Base-by-base conservation (phyloP, 306 rosid genomes). In the Betula pendula region DNA sequence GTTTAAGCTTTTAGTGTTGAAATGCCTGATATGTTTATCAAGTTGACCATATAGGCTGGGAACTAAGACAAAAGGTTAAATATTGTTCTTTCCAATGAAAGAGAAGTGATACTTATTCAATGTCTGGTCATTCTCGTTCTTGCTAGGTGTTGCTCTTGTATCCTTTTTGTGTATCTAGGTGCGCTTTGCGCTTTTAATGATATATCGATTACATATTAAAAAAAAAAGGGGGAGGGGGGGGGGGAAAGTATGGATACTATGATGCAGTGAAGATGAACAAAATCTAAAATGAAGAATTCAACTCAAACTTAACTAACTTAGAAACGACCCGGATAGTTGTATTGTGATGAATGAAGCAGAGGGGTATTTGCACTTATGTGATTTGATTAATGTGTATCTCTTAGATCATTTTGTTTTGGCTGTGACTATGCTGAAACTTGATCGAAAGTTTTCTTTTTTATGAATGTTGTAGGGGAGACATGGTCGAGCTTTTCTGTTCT, bases 401-500 rank as follows among this genome's bases (percentile, higher is more conserved):
- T 47, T 44, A 45, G 74, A 59, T 65, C 40, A 3, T 50, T 19
- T 70, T 72, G 66, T 53, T 48, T 44, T 51, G 68, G 80, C 19
- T 68, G 22, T 68, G 76, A 20, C 35, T 59, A 16, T 48, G 25
- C 53, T 68, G 73, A 56, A 31, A 12, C 19, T 49, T 25, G 25
- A 33, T 47, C 19, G 1, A 55, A 65, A 11, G 48, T 80, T 38
- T 6, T 3, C 68, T 68, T 77, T 73, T 79, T 77, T 58, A 9
- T 0, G 3, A 20, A 16, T 24, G 71, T 63, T 42, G 1, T 38
- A 91, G 96, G 96, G 93, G 71, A 89, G 88, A 79, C 84, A 84
- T 81, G 92, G 93, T 22, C 75, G 94, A 81, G 94, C 86, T 6
- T 91, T 91, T 82, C 70, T 91, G 83, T 89, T 91, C 78, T 72